Evolutionary conservation across 371 early-diverging fungal species (phyloP).

Genomic region (Lichtheimia corymbifera): DNA sequence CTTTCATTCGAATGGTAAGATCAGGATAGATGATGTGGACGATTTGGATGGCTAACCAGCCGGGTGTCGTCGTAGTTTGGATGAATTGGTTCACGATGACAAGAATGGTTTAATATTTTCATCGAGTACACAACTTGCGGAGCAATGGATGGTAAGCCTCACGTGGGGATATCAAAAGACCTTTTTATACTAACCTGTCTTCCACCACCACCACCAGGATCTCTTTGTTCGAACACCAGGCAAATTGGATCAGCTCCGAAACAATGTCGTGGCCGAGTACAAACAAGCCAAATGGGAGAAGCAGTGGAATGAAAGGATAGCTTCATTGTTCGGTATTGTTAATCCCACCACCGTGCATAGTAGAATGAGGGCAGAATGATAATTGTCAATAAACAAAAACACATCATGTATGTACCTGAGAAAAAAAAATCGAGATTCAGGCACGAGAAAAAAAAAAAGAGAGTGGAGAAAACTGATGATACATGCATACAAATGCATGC

Average conservation of each 20-base stretch:
- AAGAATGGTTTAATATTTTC: constrained; percentile 83
- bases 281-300: constrained; percentile 42
- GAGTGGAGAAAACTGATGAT: no score
- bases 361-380: no score
- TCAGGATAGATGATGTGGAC: not conserved
- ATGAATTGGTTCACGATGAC: constrained; percentile 77
- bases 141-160: constrained; percentile 46
- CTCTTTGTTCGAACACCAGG: constrained; percentile 36
- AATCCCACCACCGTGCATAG: no score
- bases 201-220: constrained; percentile 25
- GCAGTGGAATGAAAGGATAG: constrained; percentile 22
- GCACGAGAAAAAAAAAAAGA: not conserved
- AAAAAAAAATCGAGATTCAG: not conserved
- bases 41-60: not conserved
- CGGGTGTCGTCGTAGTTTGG: constrained; percentile 49
- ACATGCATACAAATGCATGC: not conserved
- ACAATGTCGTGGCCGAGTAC: constrained; percentile 40
- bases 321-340: no score
- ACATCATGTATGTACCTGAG: no score
- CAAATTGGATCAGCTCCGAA: constrained; percentile 26
- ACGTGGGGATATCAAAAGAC: not conserved
- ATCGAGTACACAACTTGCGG: constrained; percentile 64
- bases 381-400: no score
- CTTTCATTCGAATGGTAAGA: constrained; percentile 67
- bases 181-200: not conserved